These are phyloP conservation scores for Selenicereus undatus DNA, from an alignment of 148 eudicot species.

Conservation along the genomic window DNA sequence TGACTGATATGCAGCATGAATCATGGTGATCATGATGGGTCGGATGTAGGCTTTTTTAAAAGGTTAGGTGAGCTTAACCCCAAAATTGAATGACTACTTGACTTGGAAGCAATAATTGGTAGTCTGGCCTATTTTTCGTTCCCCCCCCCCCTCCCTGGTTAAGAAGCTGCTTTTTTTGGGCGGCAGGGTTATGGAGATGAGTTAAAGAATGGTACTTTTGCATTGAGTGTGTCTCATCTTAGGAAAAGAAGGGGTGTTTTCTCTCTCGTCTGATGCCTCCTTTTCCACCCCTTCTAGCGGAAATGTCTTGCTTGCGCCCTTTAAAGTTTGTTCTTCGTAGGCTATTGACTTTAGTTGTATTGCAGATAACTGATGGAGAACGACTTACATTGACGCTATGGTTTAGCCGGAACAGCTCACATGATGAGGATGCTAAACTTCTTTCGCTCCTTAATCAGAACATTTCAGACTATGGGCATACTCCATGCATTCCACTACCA, in stretches of 20 bases:
- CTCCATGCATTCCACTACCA: slow-evolving; percentile 46
- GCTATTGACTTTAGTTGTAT: slow-evolving; percentile 6
- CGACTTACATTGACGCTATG: slow-evolving; percentile 81
- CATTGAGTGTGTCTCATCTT: background rate
- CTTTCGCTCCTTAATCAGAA: slow-evolving; percentile 46
- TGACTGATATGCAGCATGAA: background rate
- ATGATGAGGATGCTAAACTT: slow-evolving; percentile 86
- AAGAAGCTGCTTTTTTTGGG: too few species aligned
- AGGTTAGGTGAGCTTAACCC: background rate
- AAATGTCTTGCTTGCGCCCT: background rate
- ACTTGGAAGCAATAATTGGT: too few species aligned
- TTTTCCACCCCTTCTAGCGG: too few species aligned
- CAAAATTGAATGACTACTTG: too few species aligned
- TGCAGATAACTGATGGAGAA: slow-evolving; percentile 81
- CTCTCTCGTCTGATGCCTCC: background rate
- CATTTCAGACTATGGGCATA: slow-evolving; percentile 20
- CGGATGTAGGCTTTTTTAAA: background rate
- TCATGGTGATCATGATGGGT: background rate
- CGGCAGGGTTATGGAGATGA: background rate
- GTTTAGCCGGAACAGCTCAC: slow-evolving; percentile 76
- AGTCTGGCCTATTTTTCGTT: background rate
- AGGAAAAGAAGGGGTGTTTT: background rate
- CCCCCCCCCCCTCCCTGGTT: too few species aligned
- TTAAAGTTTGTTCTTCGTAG: background rate
- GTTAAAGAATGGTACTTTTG: background rate